Conservation (phyloP, 352 stramenopile species). For the Aphanomyces invadans region DNA sequence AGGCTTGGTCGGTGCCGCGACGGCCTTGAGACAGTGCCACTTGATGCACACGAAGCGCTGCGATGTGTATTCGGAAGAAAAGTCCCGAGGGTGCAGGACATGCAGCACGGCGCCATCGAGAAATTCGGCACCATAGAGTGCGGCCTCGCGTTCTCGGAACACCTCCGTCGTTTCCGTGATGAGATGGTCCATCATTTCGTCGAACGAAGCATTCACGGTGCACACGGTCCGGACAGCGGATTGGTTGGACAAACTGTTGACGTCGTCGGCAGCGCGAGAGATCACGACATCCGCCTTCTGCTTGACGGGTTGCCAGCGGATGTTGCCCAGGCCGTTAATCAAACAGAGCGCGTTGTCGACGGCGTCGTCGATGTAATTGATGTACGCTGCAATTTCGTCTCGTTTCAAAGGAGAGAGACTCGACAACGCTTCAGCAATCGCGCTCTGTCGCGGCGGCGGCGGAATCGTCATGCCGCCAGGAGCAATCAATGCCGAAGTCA, state of each 20-base stretch:
- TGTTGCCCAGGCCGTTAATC: constrained; percentile 61
- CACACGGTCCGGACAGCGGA: constrained; percentile 63
- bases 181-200: constrained; percentile 69
- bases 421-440: not conserved
- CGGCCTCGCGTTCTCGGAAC: constrained; percentile 54
- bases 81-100: constrained; percentile 59
- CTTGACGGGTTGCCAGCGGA: constrained; percentile 63
- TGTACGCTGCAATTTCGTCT: constrained; percentile 34
- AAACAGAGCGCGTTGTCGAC: constrained; percentile 78
- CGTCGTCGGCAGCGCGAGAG: constrained; percentile 47
- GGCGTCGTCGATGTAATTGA: constrained; percentile 67
- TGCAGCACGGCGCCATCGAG: constrained; percentile 69
- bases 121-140: constrained; percentile 66
- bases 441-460: not conserved
- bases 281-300: constrained; percentile 61
- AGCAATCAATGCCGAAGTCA: constrained; percentile 5
- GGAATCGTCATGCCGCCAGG: not conserved
- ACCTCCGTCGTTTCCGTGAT: constrained; percentile 61
- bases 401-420: not conserved
- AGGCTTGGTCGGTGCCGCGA: constrained; percentile 63
- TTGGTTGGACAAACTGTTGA: constrained; percentile 52
- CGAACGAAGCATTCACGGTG: constrained; percentile 61
- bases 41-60: constrained; percentile 69
- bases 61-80: not conserved
- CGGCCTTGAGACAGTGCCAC: constrained; percentile 68